Evolutionary conservation across 768 basidiomycete genomes (phyloP).

Genomic region (Lanmaoa pseudosensibilis): DNA sequence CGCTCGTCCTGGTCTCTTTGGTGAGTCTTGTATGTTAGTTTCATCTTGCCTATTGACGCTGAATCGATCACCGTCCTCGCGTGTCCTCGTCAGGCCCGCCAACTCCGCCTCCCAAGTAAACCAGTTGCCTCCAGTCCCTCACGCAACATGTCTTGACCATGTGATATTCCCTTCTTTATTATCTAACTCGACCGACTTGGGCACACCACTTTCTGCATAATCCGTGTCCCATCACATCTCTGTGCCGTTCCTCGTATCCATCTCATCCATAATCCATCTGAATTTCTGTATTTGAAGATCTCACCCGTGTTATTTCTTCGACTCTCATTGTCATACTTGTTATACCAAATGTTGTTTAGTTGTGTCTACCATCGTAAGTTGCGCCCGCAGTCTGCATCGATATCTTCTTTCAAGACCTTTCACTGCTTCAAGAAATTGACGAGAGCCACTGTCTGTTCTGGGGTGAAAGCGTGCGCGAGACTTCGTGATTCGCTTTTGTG

Average conservation of each 20-base stretch:
- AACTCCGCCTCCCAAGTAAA: conserved; percentile 46
- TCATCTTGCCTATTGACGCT: neutral
- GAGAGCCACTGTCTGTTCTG: no score
- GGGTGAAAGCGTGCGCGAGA: neutral
- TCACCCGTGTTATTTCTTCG: neutral
- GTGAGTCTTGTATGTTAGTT: conserved; percentile 33
- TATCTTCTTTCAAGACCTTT: neutral
- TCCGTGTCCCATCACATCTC: neutral
- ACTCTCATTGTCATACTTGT: neutral
- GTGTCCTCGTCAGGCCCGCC: conserved; percentile 37
- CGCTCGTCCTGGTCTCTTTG: conserved; percentile 64
- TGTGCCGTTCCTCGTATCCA: neutral
- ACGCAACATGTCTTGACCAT: neutral
- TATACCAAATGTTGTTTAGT: neutral
- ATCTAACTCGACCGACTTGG: neutral
- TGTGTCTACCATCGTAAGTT: neutral
- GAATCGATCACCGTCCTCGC: neutral
- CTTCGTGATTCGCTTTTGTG: neutral
- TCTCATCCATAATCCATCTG: neutral
- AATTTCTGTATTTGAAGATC: conserved; percentile 5
- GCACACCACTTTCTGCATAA: neutral
- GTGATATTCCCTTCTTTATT: conserved; percentile 1
- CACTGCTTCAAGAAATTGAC: neutral
- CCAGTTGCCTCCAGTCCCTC: neutral
- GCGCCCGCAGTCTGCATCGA: neutral